Percentiles rank a stretch among this genome's conserved stretches.
These are phyloP conservation scores for Coemansia sp. DNA, from an alignment of 192 early-diverging fungal genomes.

Conservation along the genomic window DNA sequence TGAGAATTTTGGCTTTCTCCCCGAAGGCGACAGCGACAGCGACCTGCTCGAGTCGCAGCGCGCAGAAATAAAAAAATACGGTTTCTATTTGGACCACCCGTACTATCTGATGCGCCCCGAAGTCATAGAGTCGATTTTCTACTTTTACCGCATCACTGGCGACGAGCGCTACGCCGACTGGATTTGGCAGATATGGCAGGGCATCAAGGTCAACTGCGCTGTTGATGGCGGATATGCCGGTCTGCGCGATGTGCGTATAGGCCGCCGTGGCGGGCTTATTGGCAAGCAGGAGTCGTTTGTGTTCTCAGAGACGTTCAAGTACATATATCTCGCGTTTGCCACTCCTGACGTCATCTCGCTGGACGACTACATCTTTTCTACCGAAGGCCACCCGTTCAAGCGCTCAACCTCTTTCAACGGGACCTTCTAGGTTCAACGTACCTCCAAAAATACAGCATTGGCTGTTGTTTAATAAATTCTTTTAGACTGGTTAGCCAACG, in stretches of 20 bases:
- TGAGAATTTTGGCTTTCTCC: conserved; percentile 53
- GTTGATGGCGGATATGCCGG: conserved; percentile 70
- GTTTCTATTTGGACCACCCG: conserved; percentile 48
- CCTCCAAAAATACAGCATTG: background rate
- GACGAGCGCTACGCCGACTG: conserved; percentile 76
- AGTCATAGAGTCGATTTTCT: conserved; percentile 86
- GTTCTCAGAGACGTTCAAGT: conserved; percentile 95
- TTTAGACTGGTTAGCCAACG: too few species aligned
- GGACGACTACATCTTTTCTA: conserved; percentile 90
- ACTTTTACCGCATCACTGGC: conserved; percentile 85
- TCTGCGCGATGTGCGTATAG: conserved; percentile 49
- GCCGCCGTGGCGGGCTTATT: conserved; percentile 34
- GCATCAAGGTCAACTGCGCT: conserved; percentile 75
- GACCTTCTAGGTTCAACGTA: conserved; percentile 25
- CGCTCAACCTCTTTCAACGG: conserved; percentile 43
- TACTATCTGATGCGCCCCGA: conserved; percentile 83
- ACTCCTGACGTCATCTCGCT: conserved; percentile 68
- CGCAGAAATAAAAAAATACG: conserved; percentile 46
- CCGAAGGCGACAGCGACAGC: conserved; percentile 40
- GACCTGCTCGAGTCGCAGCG: conserved; percentile 34
- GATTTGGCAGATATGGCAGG: conserved; percentile 85
- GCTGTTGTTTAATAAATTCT: too few species aligned
- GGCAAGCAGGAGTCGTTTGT: conserved; percentile 73
- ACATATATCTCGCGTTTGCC: conserved; percentile 84
- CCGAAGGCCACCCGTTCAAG: conserved; percentile 88